Evolutionary conservation across 148 eudicot genomes (phyloP).

Genomic region (Suaeda aralocaspica): DNA sequence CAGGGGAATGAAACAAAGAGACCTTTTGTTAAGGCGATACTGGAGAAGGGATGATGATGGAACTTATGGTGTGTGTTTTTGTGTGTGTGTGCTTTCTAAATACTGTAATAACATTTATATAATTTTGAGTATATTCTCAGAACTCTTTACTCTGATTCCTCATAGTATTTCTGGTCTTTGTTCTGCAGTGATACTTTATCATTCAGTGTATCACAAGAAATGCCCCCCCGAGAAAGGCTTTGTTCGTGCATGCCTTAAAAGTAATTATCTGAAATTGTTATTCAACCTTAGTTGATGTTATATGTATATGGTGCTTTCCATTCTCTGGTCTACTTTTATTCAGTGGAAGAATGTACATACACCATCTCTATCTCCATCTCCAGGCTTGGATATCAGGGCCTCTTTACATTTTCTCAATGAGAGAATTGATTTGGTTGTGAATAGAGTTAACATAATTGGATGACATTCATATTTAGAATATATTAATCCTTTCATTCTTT

Average conservation of each 20-base stretch:
- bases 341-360: no score
- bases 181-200: conserved; percentile 61
- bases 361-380: no score
- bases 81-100: background rate
- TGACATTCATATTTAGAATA: no score
- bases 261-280: conserved; percentile 27
- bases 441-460: no score
- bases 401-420: no score
- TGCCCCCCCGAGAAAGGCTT: conserved; percentile 52
- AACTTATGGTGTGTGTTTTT: conserved; percentile 54
- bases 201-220: conserved; percentile 65
- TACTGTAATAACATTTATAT: background rate
- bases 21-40: conserved; percentile 55
- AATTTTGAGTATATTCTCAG: background rate
- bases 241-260: conserved; percentile 72
- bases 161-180: conserved; percentile 4
- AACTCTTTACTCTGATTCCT: background rate
- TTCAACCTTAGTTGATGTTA: background rate
- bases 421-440: no score
- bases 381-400: no score
- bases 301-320: no score
- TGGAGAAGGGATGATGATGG: conserved; percentile 89
- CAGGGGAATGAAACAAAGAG: conserved; percentile 69
- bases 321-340: no score
- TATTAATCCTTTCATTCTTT: no score